Conservation (phyloP, 129 eudicot genomes). For the Arctium lappa region DNA sequence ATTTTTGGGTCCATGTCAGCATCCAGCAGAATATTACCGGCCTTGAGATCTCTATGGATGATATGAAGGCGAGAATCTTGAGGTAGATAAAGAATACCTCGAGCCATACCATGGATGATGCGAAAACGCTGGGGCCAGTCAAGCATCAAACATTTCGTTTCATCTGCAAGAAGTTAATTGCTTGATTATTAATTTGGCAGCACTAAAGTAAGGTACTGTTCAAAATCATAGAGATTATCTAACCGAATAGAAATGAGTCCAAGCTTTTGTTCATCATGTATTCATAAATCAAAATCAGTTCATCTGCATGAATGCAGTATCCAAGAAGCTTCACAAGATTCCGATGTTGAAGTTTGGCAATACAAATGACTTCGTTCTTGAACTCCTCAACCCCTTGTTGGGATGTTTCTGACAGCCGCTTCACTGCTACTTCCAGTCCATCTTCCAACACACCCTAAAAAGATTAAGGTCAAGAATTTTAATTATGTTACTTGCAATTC, state of each 20-base stretch:
- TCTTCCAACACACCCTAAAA: constrained; percentile 45
- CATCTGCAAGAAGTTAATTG: background rate
- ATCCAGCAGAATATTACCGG: constrained; percentile 15
- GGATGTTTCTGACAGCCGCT: constrained; percentile 39
- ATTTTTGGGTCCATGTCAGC: constrained; percentile 17
- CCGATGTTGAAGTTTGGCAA: constrained; percentile 48
- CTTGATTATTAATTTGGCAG: background rate
- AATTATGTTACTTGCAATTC: too few relatives aligned
- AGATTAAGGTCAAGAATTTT: too few relatives aligned
- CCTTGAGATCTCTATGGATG: constrained; percentile 20
- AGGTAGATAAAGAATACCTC: constrained; percentile 14
- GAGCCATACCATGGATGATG: constrained; percentile 12
- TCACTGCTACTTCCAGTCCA: constrained; percentile 33
- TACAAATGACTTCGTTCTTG: constrained; percentile 31
- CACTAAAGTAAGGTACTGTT: background rate
- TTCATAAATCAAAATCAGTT: constrained; percentile 26
- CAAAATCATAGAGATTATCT: background rate
- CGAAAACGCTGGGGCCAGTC: background rate
- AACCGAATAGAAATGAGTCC: constrained; percentile 43
- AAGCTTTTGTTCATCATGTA: constrained; percentile 49
- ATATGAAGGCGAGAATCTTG: constrained; percentile 22
- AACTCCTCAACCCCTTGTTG: constrained; percentile 34
- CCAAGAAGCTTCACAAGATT: constrained; percentile 58
- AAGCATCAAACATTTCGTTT: background rate
- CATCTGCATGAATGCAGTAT: constrained; percentile 37